Base-by-base conservation (phyloP, 192 early-diverging fungal genomes). In the Linnemannia exigua region DNA sequence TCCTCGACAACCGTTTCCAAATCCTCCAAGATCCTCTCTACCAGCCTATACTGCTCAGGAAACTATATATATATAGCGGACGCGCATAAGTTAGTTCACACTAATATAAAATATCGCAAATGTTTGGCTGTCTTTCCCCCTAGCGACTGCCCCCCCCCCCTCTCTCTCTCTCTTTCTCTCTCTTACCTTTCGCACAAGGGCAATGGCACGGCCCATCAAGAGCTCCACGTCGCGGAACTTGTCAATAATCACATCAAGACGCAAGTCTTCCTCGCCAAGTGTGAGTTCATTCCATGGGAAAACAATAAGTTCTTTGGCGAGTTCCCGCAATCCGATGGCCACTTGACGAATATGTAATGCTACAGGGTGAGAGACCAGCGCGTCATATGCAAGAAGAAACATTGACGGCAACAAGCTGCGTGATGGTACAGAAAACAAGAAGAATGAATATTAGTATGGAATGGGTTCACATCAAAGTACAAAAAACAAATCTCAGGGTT, bases 351-450 rank as follows among this genome's bases (percentile, higher is more conserved):
- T 81, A 71, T 84, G 77, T 28, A 73, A 71, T 14, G 87, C 74
- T 17, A 94, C 81, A 6, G 93, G 91, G 72, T 95, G 93, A 12
- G 90, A 88, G 5, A 88, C 81, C 22, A 98, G 88, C 1, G 92
- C 90, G 70, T 97, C 94, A 75, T 97, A 98, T 0, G 92, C 91
- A 47, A 96, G 89, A n/a, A 95, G 87, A 41, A 93, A 93, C 66
- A 96, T 80, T 14, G 93, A 79, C 25, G 82, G 82, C 11, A 85
- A 74, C 11, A 85, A 46, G 25, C 77, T 79, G 50, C 5, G 11
- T 2, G 3, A 33, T 9, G 11, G 9, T 20, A 22, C 6, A 54
- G 31, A 81, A 63, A 72, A 75, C n/a, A 69, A 69, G n/a, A n/a
- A 28, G 17, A 33, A 17, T 1, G 36, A 5, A 66, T 1, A 12